Base-by-base conservation (phyloP, 805 yeast genomes). In the Pichia paraexigua region DNA sequence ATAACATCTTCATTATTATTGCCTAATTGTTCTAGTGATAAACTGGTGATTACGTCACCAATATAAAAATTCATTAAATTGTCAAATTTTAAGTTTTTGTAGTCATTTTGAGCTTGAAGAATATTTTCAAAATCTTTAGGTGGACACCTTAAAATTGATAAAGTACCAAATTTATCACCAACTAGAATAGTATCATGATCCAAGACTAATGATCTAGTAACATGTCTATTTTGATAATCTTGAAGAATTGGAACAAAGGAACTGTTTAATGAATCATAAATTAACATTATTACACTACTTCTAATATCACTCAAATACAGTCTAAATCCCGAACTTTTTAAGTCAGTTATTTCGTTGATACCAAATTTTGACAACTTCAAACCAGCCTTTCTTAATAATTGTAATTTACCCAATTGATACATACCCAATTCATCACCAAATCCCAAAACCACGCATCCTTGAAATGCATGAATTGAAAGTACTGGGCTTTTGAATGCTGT, bases 161-260 rank as follows among this genome's bases (percentile, higher is more conserved):
- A 45, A 58, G 85, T 87, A 0, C 98, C 97, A 67, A 86, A 89
- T 61, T 82, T 83, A 63, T 94, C 98, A 15, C 96, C 96, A 1
- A 87, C 88, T 41, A 85, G 70, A 1, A 86, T 78, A 0, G 97
- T 89, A 51, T 80, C 81, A 55, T 80, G 77, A 63, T 94, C 98
- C 6, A 94, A 67, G 56, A 79, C 68, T 3, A 73, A 61, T 43
- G 85, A 58, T 2, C 81, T 58, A 0, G 95, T 84, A 4, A 85
- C 74, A 60, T 85, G 86, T 32, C 97, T 71, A 35, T 82, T 73
- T 40, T 83, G 67, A 0, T 74, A 64, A 66, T 94, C 98, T 60
- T 82, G 90, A 1, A 81, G 82, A 52, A 91, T 70, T 2, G 85
- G 78, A 9, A 79, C 61, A 59, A 92, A 86, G 21, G 61, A 67